phyloP scores from a whole-genome alignment of 345 rosid species.

The Eucalyptus dawsonii region DNA sequence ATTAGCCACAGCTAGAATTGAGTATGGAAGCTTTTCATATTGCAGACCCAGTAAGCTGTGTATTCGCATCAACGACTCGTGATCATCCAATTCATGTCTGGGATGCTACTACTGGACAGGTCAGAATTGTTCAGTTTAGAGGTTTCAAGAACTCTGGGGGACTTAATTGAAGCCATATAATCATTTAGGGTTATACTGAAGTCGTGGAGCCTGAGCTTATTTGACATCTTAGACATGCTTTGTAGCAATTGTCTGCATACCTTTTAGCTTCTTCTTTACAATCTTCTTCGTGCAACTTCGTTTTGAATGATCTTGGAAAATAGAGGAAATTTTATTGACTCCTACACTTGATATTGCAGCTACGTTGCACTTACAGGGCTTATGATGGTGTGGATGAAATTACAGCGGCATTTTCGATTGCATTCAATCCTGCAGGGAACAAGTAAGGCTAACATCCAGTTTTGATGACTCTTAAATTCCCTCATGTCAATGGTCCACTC shows the following conservation, averaged over 20 bases:
- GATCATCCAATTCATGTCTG: constrained; percentile 99
- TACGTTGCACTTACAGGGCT: constrained; percentile 94
- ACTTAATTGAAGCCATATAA: neutral
- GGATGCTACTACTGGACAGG: constrained; percentile 95
- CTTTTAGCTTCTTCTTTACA: neutral
- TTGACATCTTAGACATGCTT: neutral
- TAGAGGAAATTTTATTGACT: neutral
- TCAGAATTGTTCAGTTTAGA: constrained; percentile 5
- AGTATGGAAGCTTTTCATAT: neutral
- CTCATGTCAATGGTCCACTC: neutral
- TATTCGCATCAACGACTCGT: constrained; percentile 74
- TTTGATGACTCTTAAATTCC: neutral
- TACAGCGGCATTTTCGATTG: constrained; percentile 80
- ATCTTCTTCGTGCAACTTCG: neutral
- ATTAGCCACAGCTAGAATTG: neutral
- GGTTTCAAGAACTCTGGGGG: neutral
- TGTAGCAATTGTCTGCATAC: neutral
- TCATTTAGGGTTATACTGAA: neutral
- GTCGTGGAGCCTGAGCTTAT: neutral
- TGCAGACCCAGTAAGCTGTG: constrained; percentile 79
- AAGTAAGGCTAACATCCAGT: constrained; percentile 40
- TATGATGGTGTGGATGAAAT: constrained; percentile 96
- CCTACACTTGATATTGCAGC: constrained; percentile 23
- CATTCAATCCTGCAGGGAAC: constrained; percentile 78
- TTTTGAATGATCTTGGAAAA: neutral